phyloP scores from a whole-genome alignment of 768 basidiomycete species.

The Boletus tylopilopsis region DNA sequence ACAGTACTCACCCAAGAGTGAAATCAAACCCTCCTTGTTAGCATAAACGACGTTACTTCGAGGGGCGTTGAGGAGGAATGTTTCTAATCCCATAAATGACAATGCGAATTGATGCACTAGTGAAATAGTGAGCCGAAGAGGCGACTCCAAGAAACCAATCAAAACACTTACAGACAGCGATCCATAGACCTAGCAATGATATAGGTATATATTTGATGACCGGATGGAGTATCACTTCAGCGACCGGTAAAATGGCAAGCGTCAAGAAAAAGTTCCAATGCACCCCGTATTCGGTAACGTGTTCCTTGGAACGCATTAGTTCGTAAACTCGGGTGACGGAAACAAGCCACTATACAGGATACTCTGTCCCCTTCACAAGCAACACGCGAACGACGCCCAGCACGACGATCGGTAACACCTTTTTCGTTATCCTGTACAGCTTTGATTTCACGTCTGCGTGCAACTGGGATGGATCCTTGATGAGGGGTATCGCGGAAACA shows the following conservation, averaged over 20 bases:
- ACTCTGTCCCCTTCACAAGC: constrained; percentile 89
- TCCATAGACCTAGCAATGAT: constrained; percentile 55
- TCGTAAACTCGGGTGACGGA: not conserved
- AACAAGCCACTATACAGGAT: constrained; percentile 64
- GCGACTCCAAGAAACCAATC: not conserved
- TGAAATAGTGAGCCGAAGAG: not conserved
- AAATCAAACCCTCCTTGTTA: constrained; percentile 92
- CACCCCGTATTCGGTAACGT: constrained; percentile 91
- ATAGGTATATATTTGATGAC: constrained; percentile 55
- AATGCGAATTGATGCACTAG: constrained; percentile 72
- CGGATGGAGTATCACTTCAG: constrained; percentile 69
- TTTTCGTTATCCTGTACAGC: constrained; percentile 46
- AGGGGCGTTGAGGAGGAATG: constrained; percentile 62
- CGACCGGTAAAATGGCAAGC: constrained; percentile 70
- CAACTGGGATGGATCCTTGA: constrained; percentile 59
- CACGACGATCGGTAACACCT: constrained; percentile 60
- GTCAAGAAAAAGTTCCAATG: constrained; percentile 99
- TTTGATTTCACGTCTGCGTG: constrained; percentile 48
- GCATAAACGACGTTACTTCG: constrained; percentile 62
- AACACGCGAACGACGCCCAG: constrained; percentile 77
- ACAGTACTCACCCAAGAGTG: constrained; percentile 54
- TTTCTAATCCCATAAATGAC: constrained; percentile 49
- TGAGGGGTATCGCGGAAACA: constrained; percentile 78
- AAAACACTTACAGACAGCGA: constrained; percentile 52
- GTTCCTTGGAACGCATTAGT: constrained; percentile 61